Evolutionary conservation across 192 early-diverging fungal genomes (phyloP).

Genomic region (Coemansia asiatica): DNA sequence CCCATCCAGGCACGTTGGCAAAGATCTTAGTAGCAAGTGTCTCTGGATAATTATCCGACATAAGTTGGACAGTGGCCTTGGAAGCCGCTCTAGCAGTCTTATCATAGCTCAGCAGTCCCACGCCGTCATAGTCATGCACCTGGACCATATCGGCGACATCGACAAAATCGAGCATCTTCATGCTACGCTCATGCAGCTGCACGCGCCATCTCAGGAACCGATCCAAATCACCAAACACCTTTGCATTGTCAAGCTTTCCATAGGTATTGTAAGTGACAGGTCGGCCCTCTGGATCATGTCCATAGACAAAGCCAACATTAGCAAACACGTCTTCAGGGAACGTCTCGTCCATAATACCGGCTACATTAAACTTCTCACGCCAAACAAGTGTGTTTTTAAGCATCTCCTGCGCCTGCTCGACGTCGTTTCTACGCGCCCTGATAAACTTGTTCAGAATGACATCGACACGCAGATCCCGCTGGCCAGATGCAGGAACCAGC

Average conservation of each 20-base stretch:
- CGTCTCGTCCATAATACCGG: slow-evolving; percentile 48
- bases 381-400: slow-evolving; percentile 57
- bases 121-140: slow-evolving; percentile 63
- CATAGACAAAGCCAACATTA: slow-evolving; percentile 56
- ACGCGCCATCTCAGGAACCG: slow-evolving; percentile 65
- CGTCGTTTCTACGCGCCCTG: slow-evolving; percentile 53
- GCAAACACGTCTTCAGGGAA: slow-evolving; percentile 55
- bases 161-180: slow-evolving; percentile 59
- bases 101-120: slow-evolving; percentile 55
- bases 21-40: slow-evolving; percentile 63
- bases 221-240: slow-evolving; percentile 58
- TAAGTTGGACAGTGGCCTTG: slow-evolving; percentile 54
- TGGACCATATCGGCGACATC: slow-evolving; percentile 61
- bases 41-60: slow-evolving; percentile 69
- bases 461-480: slow-evolving; percentile 55
- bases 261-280: slow-evolving; percentile 65
- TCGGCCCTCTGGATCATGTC: slow-evolving; percentile 52
- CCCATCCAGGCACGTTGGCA: slow-evolving; percentile 64
- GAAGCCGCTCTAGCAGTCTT: slow-evolving; percentile 57
- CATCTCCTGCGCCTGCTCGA: slow-evolving; percentile 54
- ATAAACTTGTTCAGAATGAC: slow-evolving; percentile 63
- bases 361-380: slow-evolving; percentile 57
- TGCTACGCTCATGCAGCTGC: slow-evolving; percentile 62
- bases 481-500: slow-evolving; percentile 21
- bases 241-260: slow-evolving; percentile 55